Conservation (phyloP, 1,139 yeast genomes). For the Magnusiomyces suaveolens region DNA sequence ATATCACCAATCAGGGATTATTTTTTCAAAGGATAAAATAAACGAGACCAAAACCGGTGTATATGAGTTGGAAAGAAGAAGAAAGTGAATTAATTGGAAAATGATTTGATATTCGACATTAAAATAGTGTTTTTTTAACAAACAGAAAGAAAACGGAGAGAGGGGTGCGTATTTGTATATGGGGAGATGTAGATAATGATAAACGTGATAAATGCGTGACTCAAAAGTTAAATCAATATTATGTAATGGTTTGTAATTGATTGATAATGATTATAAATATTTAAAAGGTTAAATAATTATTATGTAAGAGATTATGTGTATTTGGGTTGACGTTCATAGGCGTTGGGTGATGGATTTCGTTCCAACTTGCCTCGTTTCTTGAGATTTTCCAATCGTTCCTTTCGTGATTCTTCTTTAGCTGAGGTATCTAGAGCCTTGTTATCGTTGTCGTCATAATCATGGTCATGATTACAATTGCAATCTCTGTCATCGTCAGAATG, state of each 20-base stretch:
- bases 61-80: no score
- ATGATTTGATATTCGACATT: not conserved
- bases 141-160: not conserved
- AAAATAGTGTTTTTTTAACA: no score
- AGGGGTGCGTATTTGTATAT: no score
- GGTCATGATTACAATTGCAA: constrained; percentile 16
- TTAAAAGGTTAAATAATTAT: no score
- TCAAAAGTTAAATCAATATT: no score
- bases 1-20: not conserved
- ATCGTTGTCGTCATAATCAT: constrained; percentile 8
- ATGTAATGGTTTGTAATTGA: no score
- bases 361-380: constrained; percentile 4
- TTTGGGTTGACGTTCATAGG: constrained; percentile 33
- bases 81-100: no score
- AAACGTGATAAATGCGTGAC: no score
- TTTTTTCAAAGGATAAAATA: no score
- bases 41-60: no score
- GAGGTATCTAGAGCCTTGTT: not conserved
- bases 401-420: not conserved
- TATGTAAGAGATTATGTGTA: not conserved
- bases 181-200: not conserved
- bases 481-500: constrained; percentile 8
- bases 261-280: not conserved
- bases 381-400: not conserved
- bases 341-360: constrained; percentile 27